Percentiles rank a stretch among this genome's conserved stretches.
These are phyloP conservation scores for Hypsizygus marmoreus DNA, from an alignment of 768 basidiomycete species.

Conservation along the genomic window DNA sequence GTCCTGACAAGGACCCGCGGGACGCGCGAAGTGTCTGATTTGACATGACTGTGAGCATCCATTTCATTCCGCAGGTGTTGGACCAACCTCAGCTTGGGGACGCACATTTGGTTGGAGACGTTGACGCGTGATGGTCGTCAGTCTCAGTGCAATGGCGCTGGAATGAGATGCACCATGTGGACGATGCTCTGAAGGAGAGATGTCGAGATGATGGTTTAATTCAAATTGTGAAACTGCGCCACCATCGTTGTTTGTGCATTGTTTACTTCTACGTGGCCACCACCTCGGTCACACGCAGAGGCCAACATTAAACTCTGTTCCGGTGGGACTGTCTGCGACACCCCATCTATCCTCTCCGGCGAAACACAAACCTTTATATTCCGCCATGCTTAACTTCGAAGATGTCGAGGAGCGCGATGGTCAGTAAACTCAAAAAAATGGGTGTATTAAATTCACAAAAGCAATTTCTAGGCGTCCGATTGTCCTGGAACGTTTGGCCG, in stretches of 20 bases:
- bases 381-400: slow-evolving; percentile 81
- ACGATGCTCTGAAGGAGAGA: background rate
- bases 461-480: slow-evolving; percentile 69
- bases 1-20: too few relatives aligned
- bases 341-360: slow-evolving; percentile 30
- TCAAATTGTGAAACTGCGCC: slow-evolving; percentile 16
- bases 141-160: background rate
- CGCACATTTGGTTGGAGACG: too few relatives aligned
- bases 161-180: background rate
- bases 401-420: slow-evolving; percentile 98
- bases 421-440: slow-evolving; percentile 34
- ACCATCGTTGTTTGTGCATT: slow-evolving; percentile 29
- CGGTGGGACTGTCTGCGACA: slow-evolving; percentile 42
- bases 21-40: too few relatives aligned
- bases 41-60: too few relatives aligned
- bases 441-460: background rate
- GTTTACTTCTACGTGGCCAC: slow-evolving; percentile 41
- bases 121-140: too few relatives aligned
- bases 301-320: slow-evolving; percentile 20
- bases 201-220: slow-evolving; percentile 4
- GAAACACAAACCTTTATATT: slow-evolving; percentile 21
- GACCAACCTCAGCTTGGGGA: background rate
- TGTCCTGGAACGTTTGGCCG: slow-evolving; percentile 99
- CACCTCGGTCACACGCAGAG: slow-evolving; percentile 18
- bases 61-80: background rate